Conservation (phyloP, 331 rosid genomes). For the Rhamnella rubrinervis region DNA sequence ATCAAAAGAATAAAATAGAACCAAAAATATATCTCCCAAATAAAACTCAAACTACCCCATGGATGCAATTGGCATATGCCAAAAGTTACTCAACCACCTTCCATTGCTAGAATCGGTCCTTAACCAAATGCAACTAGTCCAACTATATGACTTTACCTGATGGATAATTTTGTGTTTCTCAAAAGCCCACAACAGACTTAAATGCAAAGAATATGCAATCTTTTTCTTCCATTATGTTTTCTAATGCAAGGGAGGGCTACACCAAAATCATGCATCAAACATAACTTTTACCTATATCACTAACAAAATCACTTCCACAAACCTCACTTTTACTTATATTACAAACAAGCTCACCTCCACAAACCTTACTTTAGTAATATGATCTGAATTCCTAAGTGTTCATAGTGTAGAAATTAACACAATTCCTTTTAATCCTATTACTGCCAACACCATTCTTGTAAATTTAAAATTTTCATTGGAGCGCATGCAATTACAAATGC, state of each 20-base stretch:
- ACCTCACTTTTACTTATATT: background rate
- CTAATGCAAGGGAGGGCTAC: background rate
- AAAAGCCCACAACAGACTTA: background rate
- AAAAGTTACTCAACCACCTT: too few relatives aligned
- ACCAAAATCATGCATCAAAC: background rate
- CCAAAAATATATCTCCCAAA: too few relatives aligned
- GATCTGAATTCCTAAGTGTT: background rate
- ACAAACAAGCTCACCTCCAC: conserved; percentile 5
- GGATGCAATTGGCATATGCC: too few relatives aligned
- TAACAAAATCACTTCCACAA: background rate
- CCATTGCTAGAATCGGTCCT: too few relatives aligned
- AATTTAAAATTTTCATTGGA: background rate
- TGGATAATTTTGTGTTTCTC: background rate
- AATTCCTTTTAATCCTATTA: background rate
- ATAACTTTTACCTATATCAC: background rate
- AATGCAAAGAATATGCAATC: too few relatives aligned
- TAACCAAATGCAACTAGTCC: too few relatives aligned
- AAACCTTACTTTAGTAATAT: background rate
- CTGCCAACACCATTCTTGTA: background rate
- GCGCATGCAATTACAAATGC: background rate
- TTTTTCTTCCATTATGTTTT: too few relatives aligned
- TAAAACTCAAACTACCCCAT: too few relatives aligned
- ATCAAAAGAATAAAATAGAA: too few relatives aligned
- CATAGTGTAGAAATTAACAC: background rate
- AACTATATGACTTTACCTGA: too few relatives aligned